These are phyloP conservation scores for Clarireedia paspali DNA, from an alignment of 2,329 filamentous ascomycete genomes.

Conservation along the genomic window DNA sequence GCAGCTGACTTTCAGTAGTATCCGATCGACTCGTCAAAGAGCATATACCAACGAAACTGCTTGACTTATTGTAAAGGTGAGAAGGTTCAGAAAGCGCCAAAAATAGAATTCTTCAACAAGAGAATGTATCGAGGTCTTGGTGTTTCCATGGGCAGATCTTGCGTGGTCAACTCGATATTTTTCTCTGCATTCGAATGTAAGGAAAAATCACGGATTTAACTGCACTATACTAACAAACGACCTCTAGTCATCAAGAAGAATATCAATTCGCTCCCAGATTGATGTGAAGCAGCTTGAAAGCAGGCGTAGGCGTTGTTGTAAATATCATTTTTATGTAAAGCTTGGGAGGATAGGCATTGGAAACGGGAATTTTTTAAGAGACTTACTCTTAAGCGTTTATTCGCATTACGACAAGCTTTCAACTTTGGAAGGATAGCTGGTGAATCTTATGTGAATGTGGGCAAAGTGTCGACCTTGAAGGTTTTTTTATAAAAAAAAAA, in stretches of 20 bases:
- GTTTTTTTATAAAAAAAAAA: too few species aligned
- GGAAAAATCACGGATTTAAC: neutral
- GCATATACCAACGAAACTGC: constrained; percentile 76
- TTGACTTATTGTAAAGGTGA: constrained; percentile 62
- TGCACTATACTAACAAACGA: neutral
- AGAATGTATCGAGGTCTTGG: constrained; percentile 78
- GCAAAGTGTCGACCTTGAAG: neutral
- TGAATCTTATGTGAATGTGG: too few species aligned
- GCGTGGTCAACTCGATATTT: constrained; percentile 80
- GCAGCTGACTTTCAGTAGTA: constrained; percentile 15
- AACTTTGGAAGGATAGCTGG: too few species aligned
- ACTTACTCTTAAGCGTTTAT: neutral
- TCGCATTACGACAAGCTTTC: neutral
- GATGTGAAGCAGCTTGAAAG: constrained; percentile 8
- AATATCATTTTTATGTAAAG: constrained; percentile 7
- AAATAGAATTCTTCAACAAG: constrained; percentile 69
- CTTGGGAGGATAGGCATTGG: constrained; percentile 5
- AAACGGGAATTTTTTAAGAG: constrained; percentile 4
- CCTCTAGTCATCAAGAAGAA: constrained; percentile 56
- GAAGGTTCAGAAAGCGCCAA: constrained; percentile 54
- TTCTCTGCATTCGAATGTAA: constrained; percentile 73
- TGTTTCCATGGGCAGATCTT: constrained; percentile 76
- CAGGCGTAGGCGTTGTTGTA: constrained; percentile 1
- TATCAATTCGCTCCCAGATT: constrained; percentile 29
- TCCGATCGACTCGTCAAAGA: constrained; percentile 76